Evolutionary conservation across 345 rosid genomes (phyloP), one percentile per base, ranked within the genome.

Genomic region (Hypericum androsaemum): DNA sequence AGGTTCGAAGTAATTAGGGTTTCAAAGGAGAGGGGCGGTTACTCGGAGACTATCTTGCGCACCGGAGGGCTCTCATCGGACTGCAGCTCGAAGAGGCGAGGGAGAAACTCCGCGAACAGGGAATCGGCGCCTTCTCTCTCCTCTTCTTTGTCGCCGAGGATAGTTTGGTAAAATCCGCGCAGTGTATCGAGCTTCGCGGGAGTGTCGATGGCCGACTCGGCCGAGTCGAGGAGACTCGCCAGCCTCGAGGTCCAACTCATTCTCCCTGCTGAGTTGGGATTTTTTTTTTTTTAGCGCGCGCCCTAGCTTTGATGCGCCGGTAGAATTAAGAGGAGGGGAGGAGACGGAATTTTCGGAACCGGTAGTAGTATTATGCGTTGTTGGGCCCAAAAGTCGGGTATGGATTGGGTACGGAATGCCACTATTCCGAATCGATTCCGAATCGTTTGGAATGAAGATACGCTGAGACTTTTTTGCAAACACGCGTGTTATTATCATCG

Each of bases 11-110:
- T 22, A 22, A 22, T 22, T 22, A 22, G 32, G 32, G 32, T 22
- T 22, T 22, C 32, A 22, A 22, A 22, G 32, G 4, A 1, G 32
- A 22, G 32, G 32, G 32, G 32, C 32, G 4, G 32, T 22, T 67
- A 86, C 97, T 78, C 80, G 39, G 77, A 62, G 59, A 80, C 85
- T 60, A 81, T 64, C 60, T 80, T 84, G 78, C 97, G 97, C 55
- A 79, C 95, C 48, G 84, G 85, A 54, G 74, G 75, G 65, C 68
- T 73, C 8, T 63, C 72, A 61, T 89, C 92, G 17, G 85, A 62
- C 53, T 71, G 82, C 39, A 87, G 79, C 55, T 90, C 85, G 56
- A 82, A 84, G 46, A 87, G 72, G 53, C 57, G 73, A 75, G 96
- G 87, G 56, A 90, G 82, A 57, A 82, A 62, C 74, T 79, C 83